Base-by-base conservation (phyloP, 2,329 filamentous ascomycete species). In the Ophiostoma sp. region DNA sequence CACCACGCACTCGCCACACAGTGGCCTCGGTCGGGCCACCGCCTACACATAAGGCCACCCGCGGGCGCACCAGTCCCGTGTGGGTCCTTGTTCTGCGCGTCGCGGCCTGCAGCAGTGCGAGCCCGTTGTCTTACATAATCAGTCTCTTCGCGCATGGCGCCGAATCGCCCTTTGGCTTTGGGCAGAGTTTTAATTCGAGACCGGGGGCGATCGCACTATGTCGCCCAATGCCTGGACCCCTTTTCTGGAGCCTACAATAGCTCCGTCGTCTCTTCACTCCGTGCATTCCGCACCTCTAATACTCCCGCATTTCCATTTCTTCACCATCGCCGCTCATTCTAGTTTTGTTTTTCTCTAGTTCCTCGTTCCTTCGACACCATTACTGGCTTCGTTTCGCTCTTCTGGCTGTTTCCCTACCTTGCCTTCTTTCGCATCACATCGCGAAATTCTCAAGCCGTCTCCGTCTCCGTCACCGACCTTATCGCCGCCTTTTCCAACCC, bases 151-250 rank as follows among this genome's bases (percentile, higher is more conserved):
- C 63, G 63, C 63, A 63, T 40, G 60, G 60, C 60, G 40, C 58
- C 58, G 58, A 60, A 27, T 5, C 8, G 55, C 55, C 55, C 16
- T 55, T 11, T 36, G 18, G 8, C 49, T 38, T 60, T 41, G 7
- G 38, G 18, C 42, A 45, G 63, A 47, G 36, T 38, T 58, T 58
- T 58, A 42, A 63, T n/a, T 63, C 40, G 5, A 60, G 16, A 27
- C n/a, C 38, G 27, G 55, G 38, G 60, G 60, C 60, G 60, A 63
- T 63, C 60, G 14, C 60, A 63, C 16, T 63, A 63, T 40, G 14
- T 18, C 60, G 60, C 60, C 60, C 60, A n/a, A 63, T 63, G 60
- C 40, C 36, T 38, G 55, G n/a, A 6, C 63, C 63, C 63, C 63
- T 64, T 64, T 64, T 64, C 63, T 64, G 63, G 63, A 64, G 40